Percentiles rank a stretch among this genome's conserved stretches.
These are phyloP conservation scores for Rosa persica DNA, from an alignment of 306 rosid genomes.

Conservation along the genomic window DNA sequence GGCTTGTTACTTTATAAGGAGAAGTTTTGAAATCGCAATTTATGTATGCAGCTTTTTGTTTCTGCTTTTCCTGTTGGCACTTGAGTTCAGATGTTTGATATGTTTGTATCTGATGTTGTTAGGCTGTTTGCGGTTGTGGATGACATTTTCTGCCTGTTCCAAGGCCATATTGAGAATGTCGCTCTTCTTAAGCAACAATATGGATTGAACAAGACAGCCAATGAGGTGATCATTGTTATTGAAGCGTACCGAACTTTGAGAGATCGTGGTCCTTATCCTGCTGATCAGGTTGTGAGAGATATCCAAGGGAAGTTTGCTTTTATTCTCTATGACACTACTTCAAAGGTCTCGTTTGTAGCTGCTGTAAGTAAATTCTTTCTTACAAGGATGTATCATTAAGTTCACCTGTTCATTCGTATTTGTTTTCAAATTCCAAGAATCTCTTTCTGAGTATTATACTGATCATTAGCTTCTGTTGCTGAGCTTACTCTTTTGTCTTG, in stretches of 20 bases:
- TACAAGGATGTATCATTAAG: not conserved
- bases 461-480: constrained; percentile 20
- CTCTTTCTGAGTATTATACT: not conserved
- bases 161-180: constrained; percentile 87
- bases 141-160: constrained; percentile 95
- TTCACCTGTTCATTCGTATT: not conserved
- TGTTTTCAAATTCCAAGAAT: constrained; percentile 1
- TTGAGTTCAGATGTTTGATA: not conserved
- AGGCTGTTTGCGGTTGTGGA: constrained; percentile 97
- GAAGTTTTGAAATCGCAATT: not conserved
- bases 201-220: constrained; percentile 86
- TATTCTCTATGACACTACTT: constrained; percentile 67
- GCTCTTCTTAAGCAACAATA: constrained; percentile 92
- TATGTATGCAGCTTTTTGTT: not conserved
- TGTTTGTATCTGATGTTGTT: constrained; percentile 13
- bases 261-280: constrained; percentile 97
- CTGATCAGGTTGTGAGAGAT: constrained; percentile 94
- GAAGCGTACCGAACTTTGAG: constrained; percentile 93
- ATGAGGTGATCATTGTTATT: constrained; percentile 76
- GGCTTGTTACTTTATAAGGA: not conserved
- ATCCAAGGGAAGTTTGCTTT: constrained; percentile 88
- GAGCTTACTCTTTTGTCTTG: constrained; percentile 6
- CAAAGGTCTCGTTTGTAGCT: constrained; percentile 62
- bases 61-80: not conserved
- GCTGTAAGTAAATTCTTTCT: constrained; percentile 54